phyloP scores from a whole-genome alignment of 768 basidiomycete genomes.

The Mycena alexandri region DNA sequence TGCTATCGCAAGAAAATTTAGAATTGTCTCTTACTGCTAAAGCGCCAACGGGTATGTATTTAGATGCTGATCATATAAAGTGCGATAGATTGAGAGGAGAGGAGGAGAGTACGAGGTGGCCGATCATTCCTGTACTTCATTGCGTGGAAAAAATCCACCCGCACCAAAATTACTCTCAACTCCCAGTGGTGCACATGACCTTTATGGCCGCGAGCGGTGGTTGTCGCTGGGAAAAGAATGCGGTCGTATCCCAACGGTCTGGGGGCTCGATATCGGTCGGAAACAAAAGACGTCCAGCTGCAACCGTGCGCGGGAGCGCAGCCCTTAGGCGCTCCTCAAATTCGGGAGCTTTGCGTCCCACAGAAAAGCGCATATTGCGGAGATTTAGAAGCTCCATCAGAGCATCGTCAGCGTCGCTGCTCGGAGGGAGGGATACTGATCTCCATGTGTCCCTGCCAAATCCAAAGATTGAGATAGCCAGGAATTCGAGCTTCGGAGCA shows the following conservation, averaged over 20 bases:
- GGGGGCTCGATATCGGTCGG: conserved; percentile 7
- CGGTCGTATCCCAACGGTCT: background rate
- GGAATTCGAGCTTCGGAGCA: too few relatives aligned
- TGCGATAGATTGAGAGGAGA: conserved; percentile 10
- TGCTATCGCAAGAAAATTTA: conserved; percentile 11
- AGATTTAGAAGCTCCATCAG: conserved; percentile 11
- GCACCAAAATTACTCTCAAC: conserved; percentile 9
- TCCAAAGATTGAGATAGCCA: too few relatives aligned
- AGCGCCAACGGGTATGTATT: conserved; percentile 10
- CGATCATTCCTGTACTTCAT: conserved; percentile 10
- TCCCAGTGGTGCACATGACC: background rate
- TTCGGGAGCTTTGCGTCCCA: conserved; percentile 12
- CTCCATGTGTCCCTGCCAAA: background rate
- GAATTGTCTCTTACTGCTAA: conserved; percentile 13
- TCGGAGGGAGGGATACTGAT: conserved; percentile 6
- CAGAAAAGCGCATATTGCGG: conserved; percentile 10
- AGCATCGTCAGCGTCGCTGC: conserved; percentile 12
- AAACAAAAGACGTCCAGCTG: conserved; percentile 12
- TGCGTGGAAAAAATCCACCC: conserved; percentile 8
- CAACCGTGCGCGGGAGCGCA: conserved; percentile 15
- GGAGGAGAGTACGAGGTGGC: conserved; percentile 10
- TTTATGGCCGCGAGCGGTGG: too few relatives aligned
- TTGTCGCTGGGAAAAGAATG: too few relatives aligned
- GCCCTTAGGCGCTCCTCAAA: conserved; percentile 14
- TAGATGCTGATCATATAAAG: conserved; percentile 11